Percentiles rank a stretch among this genome's conserved stretches.
Evolutionary conservation across 441 rosid species (phyloP).

Genomic region (Pelargonium australe): DNA sequence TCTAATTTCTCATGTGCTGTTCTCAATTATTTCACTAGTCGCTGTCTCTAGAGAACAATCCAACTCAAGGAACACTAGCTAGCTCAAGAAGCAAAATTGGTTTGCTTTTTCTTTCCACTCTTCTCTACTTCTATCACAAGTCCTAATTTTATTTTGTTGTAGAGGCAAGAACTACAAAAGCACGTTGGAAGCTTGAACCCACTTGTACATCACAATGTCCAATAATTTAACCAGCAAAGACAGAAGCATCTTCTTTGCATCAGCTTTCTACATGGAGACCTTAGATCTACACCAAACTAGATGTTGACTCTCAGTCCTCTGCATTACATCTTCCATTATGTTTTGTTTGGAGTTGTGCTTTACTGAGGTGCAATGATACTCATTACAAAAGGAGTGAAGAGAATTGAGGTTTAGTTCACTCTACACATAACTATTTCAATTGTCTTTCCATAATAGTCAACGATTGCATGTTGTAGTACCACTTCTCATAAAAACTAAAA

Average conservation of each 20-base stretch:
- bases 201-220: neutral
- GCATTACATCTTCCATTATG: too few relatives aligned
- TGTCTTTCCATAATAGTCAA: neutral
- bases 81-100: too few relatives aligned
- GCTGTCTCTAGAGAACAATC: neutral
- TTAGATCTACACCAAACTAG: neutral
- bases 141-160: neutral
- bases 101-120: too few relatives aligned
- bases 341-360: too few relatives aligned
- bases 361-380: too few relatives aligned
- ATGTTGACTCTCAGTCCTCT: too few relatives aligned
- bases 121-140: neutral
- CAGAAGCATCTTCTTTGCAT: neutral
- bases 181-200: neutral
- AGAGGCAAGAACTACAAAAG: neutral
- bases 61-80: neutral
- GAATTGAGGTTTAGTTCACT: too few relatives aligned
- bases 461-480: neutral
- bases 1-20: constrained; percentile 1
- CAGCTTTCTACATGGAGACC: neutral
- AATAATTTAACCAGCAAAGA: too few relatives aligned
- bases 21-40: constrained; percentile 12
- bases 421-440: too few relatives aligned
- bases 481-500: neutral
- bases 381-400: too few relatives aligned